Evolutionary conservation across 2,329 filamentous ascomycete species (phyloP).

Genomic region (Monascus ruber): DNA sequence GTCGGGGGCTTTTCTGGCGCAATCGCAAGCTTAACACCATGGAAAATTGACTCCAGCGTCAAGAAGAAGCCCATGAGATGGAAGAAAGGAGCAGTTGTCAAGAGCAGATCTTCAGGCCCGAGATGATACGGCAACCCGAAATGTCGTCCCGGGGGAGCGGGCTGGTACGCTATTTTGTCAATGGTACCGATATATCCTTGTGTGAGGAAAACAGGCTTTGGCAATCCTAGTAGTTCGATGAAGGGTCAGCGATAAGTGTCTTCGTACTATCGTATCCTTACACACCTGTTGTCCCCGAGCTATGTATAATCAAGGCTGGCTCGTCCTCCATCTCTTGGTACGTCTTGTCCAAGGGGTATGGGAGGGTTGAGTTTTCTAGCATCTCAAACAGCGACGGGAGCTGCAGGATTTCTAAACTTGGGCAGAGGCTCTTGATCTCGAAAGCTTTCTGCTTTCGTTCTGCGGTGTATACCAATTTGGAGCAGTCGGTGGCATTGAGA

Average conservation of each 20-base stretch:
- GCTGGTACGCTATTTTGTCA: constrained; percentile 1
- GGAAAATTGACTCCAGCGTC: constrained; percentile 4
- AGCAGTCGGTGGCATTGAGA: constrained; percentile 6
- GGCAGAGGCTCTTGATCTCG: constrained; percentile 6
- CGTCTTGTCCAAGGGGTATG: constrained; percentile 8
- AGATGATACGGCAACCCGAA: constrained; percentile 1
- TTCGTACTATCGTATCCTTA: not conserved
- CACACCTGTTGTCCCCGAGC: constrained; percentile 23
- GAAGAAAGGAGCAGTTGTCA: constrained; percentile 10
- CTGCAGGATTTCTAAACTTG: constrained; percentile 2
- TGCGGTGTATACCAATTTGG: constrained; percentile 15
- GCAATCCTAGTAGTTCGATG: constrained; percentile 4
- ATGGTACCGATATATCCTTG: constrained; percentile 8
- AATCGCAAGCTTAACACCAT: constrained; percentile 6
- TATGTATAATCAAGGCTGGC: constrained; percentile 19
- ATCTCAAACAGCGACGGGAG: constrained; percentile 6
- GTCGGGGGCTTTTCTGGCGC: constrained; percentile 12
- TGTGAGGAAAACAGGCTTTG: constrained; percentile 12
- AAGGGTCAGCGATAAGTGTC: not conserved
- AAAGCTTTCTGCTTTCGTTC: constrained; percentile 11
- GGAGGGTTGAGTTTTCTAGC: constrained; percentile 1
- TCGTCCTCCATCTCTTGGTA: constrained; percentile 13
- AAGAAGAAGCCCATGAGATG: constrained; percentile 11
- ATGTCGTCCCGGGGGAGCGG: constrained; percentile 1
- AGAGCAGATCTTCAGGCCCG: constrained; percentile 3